Evolutionary conservation across 2,329 filamentous ascomycete species (phyloP), one percentile per base, ranked within the genome.

Genomic region (Ophiostoma piceae): DNA sequence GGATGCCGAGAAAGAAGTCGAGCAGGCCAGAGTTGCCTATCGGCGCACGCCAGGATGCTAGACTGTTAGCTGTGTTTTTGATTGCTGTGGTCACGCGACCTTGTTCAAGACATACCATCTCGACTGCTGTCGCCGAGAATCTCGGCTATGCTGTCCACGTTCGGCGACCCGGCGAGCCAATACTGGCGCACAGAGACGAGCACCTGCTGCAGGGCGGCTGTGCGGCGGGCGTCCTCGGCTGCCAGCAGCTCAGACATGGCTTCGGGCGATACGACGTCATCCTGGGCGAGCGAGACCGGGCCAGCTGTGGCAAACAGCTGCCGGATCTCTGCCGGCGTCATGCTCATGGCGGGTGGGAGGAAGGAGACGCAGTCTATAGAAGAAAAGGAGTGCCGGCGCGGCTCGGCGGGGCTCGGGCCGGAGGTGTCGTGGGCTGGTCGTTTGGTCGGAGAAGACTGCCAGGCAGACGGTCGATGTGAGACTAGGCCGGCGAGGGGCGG

Each of bases 1-100:
- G 75, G 14, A 85, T 74, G 12, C 79, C 76, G 19, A 88, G 79
- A 74, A 87, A 86, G 77, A 87, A 85, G 26, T 82, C 80, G 9
- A 89, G 76, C 41, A 89, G 77, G 1, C 86, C 85, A 0, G 87
- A 87, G 37, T 85, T 82, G 7, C 87, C 87, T 11, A 87, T 78
- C 0, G 87, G 83, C 32, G 81, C 74, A 70, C 87, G 81, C 85
- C 86, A 89, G 65, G 81, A 80, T 57, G 81, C 87, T 88, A 35
- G 9, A 1, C 19, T 8, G 22, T 16, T 22, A 62, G 22, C 14
- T 19, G n/a, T 47, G 43, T n/a, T 19, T 4, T 6, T 47, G 7
- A 8, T 5, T n/a, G 43, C 16, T 47, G 16, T 47, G 19, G 43
- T 54, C 29, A 54, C 43, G 32, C 57, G 5, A 1, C 43, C 37